Base-by-base conservation (phyloP, 2,329 filamentous ascomycete genomes). In the Colletotrichum orchidophilum region DNA sequence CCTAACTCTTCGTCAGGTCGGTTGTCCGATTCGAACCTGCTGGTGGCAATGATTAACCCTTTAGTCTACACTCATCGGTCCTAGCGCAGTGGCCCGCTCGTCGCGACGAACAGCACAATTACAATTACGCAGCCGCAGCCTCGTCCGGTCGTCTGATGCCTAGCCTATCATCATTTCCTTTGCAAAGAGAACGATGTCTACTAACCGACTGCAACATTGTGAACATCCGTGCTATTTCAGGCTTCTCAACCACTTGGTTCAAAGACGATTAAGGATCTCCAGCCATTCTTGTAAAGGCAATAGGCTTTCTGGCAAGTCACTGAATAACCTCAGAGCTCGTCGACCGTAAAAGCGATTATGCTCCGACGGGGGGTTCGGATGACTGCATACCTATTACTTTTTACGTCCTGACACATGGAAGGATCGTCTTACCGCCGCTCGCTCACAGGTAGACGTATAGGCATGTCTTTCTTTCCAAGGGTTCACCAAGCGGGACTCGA, bases 401-500 rank as follows among this genome's bases (percentile, higher is more conserved):
- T 35, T 27, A 27, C 39, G 18, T n/a, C 8, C 29, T 33, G 39
- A 29, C 55, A 46, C 42, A 21, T 46, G 31, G 54, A 33, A 46
- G 55, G 18, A 59, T 61, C 26, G 24, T 70, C 35, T 35, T 33
- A 18, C 33, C 21, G 39, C 39, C 39, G 21, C 21, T 39, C 55
- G 33, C 55, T 53, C n/a, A 35, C 60, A 46, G 26, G 39, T 18
- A 46, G 18, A 7, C 7, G 18, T 46, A n/a, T 46, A 46, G 18
- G 39, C 4, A 26, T 64, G 26, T 29, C 26, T 26, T 35, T 21
- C 24, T 39, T 21, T 35, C 49, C 33, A 55, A 35, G 58, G 42
- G 27, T 54, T 70, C 54, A 55, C 58, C n/a, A 60, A 29, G 46
- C 62, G 61, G 53, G 53, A 50, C 42, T 63, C 31, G 12, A 65